phyloP scores from a whole-genome alignment of 2,329 filamentous ascomycete genomes.

The Nannizziopsis arthrosporioides region DNA sequence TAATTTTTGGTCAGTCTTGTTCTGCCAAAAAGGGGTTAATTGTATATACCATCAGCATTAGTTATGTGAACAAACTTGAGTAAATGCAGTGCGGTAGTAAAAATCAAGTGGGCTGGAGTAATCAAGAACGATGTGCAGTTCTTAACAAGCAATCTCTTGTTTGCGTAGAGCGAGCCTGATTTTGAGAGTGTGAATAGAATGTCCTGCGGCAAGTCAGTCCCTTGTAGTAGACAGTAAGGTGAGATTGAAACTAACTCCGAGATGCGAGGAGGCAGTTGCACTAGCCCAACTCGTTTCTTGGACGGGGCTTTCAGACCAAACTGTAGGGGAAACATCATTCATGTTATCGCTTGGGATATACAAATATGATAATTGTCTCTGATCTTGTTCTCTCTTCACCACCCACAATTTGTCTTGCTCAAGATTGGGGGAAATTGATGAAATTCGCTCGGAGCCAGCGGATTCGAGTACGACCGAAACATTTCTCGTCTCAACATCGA shows the following conservation, averaged over 20 bases:
- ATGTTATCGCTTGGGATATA: conserved; percentile 19
- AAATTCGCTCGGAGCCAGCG: conserved; percentile 25
- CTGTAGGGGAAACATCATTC: conserved; percentile 11
- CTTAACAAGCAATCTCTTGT: conserved; percentile 60
- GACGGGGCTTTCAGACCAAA: conserved; percentile 25
- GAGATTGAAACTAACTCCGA: conserved; percentile 26
- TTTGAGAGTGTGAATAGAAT: conserved; percentile 56
- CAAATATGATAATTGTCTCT: conserved; percentile 24
- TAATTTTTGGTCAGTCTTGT: conserved; percentile 24
- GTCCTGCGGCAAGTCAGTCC: conserved; percentile 25
- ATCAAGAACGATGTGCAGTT: conserved; percentile 87
- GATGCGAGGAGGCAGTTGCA: conserved; percentile 27
- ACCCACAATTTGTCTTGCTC: conserved; percentile 28
- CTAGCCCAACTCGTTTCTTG: conserved; percentile 31
- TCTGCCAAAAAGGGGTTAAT: neutral
- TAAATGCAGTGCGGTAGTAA: conserved; percentile 84
- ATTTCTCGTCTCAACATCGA: conserved; percentile 25
- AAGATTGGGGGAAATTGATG: conserved; percentile 29
- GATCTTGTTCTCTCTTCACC: conserved; percentile 21
- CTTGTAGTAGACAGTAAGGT: neutral
- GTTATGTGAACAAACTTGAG: conserved; percentile 87
- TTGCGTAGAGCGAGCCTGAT: conserved; percentile 67
- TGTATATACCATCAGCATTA: conserved; percentile 47
- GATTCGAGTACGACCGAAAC: conserved; percentile 24
- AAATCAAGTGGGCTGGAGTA: conserved; percentile 71